phyloP scores from a whole-genome alignment of 2,329 filamentous ascomycete genomes.

The Ascocoryne sarcoides region DNA sequence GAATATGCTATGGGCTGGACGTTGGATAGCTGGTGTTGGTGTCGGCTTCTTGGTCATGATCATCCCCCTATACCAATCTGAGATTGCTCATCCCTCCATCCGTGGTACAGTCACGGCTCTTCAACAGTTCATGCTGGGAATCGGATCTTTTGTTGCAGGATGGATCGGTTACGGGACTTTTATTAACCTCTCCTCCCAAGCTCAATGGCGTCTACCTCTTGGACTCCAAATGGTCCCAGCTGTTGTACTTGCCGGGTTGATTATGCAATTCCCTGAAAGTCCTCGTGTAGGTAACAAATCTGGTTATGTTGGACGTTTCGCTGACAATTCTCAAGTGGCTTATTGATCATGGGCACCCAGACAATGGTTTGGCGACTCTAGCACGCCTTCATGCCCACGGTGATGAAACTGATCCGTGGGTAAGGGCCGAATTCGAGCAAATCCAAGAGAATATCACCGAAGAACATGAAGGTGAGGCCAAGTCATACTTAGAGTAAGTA shows the following conservation, averaged over 20 bases:
- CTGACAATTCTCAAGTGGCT: slow-evolving; percentile 38
- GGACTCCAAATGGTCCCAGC: slow-evolving; percentile 54
- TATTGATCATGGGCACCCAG: slow-evolving; percentile 48
- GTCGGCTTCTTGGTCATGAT: slow-evolving; percentile 38
- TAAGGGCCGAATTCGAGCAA: slow-evolving; percentile 53
- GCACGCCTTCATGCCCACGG: slow-evolving; percentile 54
- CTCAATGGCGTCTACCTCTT: slow-evolving; percentile 28
- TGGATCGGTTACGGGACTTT: slow-evolving; percentile 62
- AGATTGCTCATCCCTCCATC: slow-evolving; percentile 70
- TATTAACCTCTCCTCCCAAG: slow-evolving; percentile 24
- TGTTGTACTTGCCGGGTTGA: slow-evolving; percentile 42
- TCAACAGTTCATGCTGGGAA: slow-evolving; percentile 76
- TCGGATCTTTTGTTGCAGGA: slow-evolving; percentile 62
- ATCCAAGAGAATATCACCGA: slow-evolving; percentile 54
- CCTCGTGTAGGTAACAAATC: slow-evolving; percentile 31
- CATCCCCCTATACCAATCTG: slow-evolving; percentile 59
- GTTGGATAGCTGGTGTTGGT: slow-evolving; percentile 59
- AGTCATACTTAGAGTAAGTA: slow-evolving; percentile 45
- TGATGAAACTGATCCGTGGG: slow-evolving; percentile 49
- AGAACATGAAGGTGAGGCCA: slow-evolving; percentile 54
- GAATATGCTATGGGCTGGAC: slow-evolving; percentile 59
- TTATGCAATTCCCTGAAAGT: slow-evolving; percentile 54
- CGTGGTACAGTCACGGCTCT: slow-evolving; percentile 63
- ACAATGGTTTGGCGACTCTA: slow-evolving; percentile 48
- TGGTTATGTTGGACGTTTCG: too few relatives aligned